Percentiles rank a stretch among this genome's conserved stretches.
Conservation (phyloP, 1,284 basidiomycete species). For the Cryptococcus wingfieldii region DNA sequence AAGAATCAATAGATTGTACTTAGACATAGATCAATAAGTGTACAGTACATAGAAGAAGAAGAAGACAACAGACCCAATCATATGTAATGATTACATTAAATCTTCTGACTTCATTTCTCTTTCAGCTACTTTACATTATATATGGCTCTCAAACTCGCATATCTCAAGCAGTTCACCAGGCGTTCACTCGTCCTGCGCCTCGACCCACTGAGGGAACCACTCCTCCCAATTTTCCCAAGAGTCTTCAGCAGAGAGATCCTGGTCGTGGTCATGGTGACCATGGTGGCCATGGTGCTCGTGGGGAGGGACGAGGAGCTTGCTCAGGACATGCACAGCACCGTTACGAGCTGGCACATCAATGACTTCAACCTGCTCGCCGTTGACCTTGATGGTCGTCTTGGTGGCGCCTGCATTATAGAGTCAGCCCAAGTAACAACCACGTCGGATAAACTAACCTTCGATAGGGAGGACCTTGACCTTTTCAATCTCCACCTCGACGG, state of each 20-base stretch:
- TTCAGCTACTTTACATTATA: neutral
- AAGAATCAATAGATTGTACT: neutral
- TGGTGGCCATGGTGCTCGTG: conserved; percentile 43
- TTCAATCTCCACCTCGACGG: conserved; percentile 54
- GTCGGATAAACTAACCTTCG: conserved; percentile 26
- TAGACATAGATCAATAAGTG: conserved; percentile 2
- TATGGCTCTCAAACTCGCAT: neutral
- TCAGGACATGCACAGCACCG: conserved; percentile 60
- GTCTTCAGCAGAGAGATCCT: conserved; percentile 38
- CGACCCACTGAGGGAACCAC: conserved; percentile 38
- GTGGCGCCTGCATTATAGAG: conserved; percentile 33
- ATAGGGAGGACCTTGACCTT: conserved; percentile 52
- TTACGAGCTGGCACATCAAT: conserved; percentile 60
- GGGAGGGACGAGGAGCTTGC: conserved; percentile 56
- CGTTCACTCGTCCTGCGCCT: neutral
- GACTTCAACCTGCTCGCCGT: conserved; percentile 53
- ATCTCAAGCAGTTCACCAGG: neutral
- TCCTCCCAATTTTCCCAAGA: conserved; percentile 63
- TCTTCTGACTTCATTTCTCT: neutral
- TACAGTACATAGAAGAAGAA: neutral
- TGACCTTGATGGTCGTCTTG: conserved; percentile 55
- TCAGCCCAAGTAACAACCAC: no score
- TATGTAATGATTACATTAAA: neutral
- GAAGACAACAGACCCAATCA: neutral
- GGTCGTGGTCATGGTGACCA: conserved; percentile 37